phyloP scores from a whole-genome alignment of 495 filamentous ascomycete species.

The Monascus purpureus region DNA sequence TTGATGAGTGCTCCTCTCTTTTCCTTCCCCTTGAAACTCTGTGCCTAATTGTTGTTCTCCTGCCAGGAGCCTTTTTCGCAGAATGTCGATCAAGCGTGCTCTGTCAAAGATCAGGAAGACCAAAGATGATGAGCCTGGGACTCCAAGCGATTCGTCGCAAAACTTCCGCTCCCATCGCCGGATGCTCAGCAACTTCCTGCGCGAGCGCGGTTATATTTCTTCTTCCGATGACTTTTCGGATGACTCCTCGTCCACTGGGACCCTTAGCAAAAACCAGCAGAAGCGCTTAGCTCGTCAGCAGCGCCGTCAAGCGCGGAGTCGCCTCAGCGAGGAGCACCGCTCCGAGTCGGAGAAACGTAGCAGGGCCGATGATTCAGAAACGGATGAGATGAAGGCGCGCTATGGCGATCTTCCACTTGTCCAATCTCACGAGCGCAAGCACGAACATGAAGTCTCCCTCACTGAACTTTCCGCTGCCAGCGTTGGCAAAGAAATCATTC shows the following conservation, averaged over 20 bases:
- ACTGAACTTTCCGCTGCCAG: constrained; percentile 38
- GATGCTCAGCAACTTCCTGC: constrained; percentile 26
- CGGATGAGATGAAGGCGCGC: constrained; percentile 39
- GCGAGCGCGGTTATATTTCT: constrained; percentile 25
- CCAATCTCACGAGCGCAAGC: constrained; percentile 26
- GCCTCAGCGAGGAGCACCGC: constrained; percentile 37
- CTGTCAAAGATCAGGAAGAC: constrained; percentile 26
- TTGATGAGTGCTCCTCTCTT: too few relatives aligned
- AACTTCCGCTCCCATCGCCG: constrained; percentile 24
- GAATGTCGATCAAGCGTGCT: constrained; percentile 33
- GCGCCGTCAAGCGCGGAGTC: constrained; percentile 30
- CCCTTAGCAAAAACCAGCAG: constrained; percentile 39
- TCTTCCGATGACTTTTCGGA: constrained; percentile 36
- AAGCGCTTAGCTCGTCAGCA: constrained; percentile 33
- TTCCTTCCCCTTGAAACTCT: constrained; percentile 1
- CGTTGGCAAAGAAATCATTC: constrained; percentile 53
- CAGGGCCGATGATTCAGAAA: constrained; percentile 33
- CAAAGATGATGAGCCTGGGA: constrained; percentile 10
- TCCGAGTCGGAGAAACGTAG: constrained; percentile 31
- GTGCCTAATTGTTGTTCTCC: constrained; percentile 1
- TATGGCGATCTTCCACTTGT: constrained; percentile 46
- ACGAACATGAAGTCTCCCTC: constrained; percentile 32
- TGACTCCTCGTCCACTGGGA: constrained; percentile 19
- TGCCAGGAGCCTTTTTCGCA: constrained; percentile 6
- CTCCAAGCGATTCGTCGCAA: constrained; percentile 6